phyloP scores from a whole-genome alignment of 805 yeast genomes.

The Dipodascus geniculatus region DNA sequence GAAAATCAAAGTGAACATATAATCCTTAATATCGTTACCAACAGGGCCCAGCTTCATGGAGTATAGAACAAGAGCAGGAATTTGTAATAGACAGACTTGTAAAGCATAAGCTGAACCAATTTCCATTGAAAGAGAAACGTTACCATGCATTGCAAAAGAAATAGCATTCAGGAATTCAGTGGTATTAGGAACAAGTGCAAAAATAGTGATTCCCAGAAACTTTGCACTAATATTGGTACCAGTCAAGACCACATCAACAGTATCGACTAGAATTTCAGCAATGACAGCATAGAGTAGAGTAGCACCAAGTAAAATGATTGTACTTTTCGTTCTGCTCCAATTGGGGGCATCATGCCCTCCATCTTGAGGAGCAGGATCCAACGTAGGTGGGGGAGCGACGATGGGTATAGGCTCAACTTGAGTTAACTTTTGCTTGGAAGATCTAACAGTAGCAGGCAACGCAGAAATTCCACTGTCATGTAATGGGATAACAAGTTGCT shows the following conservation, averaged over 20 bases:
- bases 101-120: conserved; percentile 96
- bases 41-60: neutral
- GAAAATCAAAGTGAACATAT: conserved; percentile 65
- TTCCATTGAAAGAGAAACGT: conserved; percentile 93
- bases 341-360: conserved; percentile 95
- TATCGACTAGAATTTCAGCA: conserved; percentile 88
- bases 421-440: neutral
- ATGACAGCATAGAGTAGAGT: conserved; percentile 83
- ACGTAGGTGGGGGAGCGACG: conserved; percentile 9
- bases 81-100: conserved; percentile 88
- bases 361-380: neutral
- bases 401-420: conserved; percentile 12
- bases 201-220: conserved; percentile 83
- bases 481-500: neutral
- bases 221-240: conserved; percentile 80
- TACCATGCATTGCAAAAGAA: conserved; percentile 91
- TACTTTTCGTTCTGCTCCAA: conserved; percentile 81
- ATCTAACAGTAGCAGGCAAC: neutral
- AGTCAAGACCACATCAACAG: conserved; percentile 76
- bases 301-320: conserved; percentile 70
- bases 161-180: conserved; percentile 96
- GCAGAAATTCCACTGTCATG: neutral
- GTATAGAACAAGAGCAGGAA: conserved; percentile 77
- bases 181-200: conserved; percentile 93
- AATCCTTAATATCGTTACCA: conserved; percentile 13